A percentile compares a stretch with the other conserved stretches of the same genome.
These are phyloP conservation scores for Fusarium veterinarium DNA, from an alignment of 2,329 filamentous ascomycete species.

Conservation along the genomic window DNA sequence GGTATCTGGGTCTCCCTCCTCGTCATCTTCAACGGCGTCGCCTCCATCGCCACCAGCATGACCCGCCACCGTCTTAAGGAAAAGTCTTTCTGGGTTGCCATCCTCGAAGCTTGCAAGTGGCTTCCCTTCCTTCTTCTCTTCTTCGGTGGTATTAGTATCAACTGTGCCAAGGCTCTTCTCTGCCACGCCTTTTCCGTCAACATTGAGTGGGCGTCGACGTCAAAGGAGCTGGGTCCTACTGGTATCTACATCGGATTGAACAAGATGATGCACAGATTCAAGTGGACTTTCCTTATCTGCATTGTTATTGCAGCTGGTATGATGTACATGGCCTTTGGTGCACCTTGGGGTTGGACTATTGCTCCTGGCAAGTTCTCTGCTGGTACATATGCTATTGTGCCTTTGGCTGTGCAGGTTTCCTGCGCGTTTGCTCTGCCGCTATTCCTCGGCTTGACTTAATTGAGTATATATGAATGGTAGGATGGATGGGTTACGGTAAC, in stretches of 20 bases:
- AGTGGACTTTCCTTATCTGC: constrained; percentile 50
- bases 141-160: constrained; percentile 47
- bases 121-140: constrained; percentile 45
- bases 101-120: constrained; percentile 44
- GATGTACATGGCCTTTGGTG: constrained; percentile 44
- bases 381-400: constrained; percentile 43
- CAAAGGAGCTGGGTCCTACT: constrained; percentile 45
- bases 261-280: constrained; percentile 59
- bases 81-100: constrained; percentile 42
- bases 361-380: constrained; percentile 40
- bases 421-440: constrained; percentile 41
- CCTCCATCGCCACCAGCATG: constrained; percentile 42
- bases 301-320: constrained; percentile 39
- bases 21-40: constrained; percentile 43
- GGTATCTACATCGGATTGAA: constrained; percentile 50
- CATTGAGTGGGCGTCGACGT: constrained; percentile 47
- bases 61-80: constrained; percentile 44
- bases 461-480: neutral
- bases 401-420: constrained; percentile 41
- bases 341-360: constrained; percentile 44
- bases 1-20: constrained; percentile 66
- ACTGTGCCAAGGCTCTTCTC: constrained; percentile 45
- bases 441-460: constrained; percentile 43
- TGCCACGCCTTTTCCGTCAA: constrained; percentile 45
- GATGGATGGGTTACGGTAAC: neutral